Evolutionary conservation across 129 eudicot genomes (phyloP).

Genomic region (Chrysanthemum makinoi): DNA sequence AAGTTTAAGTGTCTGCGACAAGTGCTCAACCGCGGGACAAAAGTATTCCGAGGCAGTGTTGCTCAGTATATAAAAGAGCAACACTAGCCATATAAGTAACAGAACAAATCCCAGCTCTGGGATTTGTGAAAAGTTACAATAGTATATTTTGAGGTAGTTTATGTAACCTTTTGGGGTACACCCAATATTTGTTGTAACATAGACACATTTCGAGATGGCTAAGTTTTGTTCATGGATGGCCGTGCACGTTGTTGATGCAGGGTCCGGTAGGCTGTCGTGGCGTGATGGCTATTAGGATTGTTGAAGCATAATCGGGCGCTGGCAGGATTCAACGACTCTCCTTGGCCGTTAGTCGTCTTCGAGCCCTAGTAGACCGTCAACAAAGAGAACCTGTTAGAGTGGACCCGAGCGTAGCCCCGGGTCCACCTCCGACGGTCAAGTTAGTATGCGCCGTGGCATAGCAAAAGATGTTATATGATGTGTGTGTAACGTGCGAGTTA

Average conservation of each 20-base stretch:
- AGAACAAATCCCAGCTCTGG: constrained; percentile 42
- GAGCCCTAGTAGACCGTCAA: too few species aligned
- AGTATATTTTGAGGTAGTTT: constrained; percentile 50
- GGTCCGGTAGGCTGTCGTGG: constrained; percentile 12
- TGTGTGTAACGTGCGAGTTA: too few species aligned
- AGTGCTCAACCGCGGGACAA: constrained; percentile 48
- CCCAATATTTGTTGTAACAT: constrained; percentile 33
- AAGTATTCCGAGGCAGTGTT: constrained; percentile 67
- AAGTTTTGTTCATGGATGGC: constrained; percentile 31
- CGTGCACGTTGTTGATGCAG: constrained; percentile 33
- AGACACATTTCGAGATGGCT: constrained; percentile 36
- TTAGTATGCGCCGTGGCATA: too few species aligned
- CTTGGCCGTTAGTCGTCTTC: too few species aligned
- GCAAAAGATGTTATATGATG: too few species aligned
- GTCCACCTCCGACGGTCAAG: too few species aligned
- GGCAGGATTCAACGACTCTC: too few species aligned
- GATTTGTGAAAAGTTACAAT: constrained; percentile 37
- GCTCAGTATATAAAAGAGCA: constrained; percentile 53
- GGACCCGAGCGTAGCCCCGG: too few species aligned
- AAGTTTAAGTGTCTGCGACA: constrained; percentile 46
- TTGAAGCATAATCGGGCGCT: too few species aligned
- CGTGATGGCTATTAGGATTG: constrained; percentile 3
- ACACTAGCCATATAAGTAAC: constrained; percentile 53
- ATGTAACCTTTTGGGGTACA: constrained; percentile 58
- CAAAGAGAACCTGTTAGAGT: too few species aligned